phyloP scores from a whole-genome alignment of 2,329 filamentous ascomycete genomes.

The Sporothrix variecibatus region DNA sequence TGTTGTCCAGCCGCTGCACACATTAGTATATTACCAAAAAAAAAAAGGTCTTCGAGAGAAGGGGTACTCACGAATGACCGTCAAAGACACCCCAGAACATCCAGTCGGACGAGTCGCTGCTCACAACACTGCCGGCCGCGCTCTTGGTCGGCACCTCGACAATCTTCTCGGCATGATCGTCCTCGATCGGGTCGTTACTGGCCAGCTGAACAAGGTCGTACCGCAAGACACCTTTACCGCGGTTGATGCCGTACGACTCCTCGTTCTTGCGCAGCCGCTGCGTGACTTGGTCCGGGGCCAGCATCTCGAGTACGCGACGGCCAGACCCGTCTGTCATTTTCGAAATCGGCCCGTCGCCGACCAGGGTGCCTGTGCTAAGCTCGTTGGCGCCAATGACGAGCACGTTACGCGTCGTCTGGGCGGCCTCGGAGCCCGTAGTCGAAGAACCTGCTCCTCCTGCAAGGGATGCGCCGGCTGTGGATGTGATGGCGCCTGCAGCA shows the following conservation, averaged over 20 bases:
- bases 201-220: constrained; percentile 95
- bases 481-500: constrained; percentile 31
- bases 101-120: constrained; percentile 75
- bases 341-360: constrained; percentile 81
- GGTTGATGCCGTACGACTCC: constrained; percentile 85
- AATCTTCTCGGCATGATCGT: constrained; percentile 97
- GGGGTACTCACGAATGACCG: constrained; percentile 78
- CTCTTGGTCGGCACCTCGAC: constrained; percentile 74
- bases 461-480: not conserved
- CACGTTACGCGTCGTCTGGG: constrained; percentile 59
- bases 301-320: constrained; percentile 88
- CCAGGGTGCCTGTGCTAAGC: constrained; percentile 83
- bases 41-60: not conserved
- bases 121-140: constrained; percentile 41
- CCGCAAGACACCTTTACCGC: constrained; percentile 86
- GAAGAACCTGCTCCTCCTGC: not conserved
- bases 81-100: constrained; percentile 99
- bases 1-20: constrained; percentile 88
- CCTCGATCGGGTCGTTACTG: constrained; percentile 96
- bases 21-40: constrained; percentile 27
- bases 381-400: constrained; percentile 88
- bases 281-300: constrained; percentile 91
- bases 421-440: not conserved
- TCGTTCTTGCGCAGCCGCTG: constrained; percentile 86
- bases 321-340: constrained; percentile 87